A percentile compares a stretch with the other conserved stretches of the same genome.
Conservation (phyloP, 192 early-diverging fungal species). For the Coemansia sp. region DNA sequence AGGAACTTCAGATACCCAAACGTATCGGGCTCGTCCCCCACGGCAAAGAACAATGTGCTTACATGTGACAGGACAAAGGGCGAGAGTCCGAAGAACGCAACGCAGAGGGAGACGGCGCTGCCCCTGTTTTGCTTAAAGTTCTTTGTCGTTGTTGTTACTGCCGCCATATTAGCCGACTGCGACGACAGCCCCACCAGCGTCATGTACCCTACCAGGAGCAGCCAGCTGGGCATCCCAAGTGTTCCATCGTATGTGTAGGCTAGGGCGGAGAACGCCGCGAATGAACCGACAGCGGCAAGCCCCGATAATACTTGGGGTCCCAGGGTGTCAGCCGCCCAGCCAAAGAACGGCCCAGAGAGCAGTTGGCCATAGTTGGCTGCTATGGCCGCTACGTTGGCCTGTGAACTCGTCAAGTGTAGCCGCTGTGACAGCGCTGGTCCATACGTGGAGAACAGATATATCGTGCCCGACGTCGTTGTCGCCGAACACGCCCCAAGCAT, state of each 20-base stretch:
- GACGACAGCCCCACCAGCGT: slow-evolving; percentile 57
- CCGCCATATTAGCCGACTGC: slow-evolving; percentile 63
- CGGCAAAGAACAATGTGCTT: slow-evolving; percentile 54
- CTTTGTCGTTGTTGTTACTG: slow-evolving; percentile 61
- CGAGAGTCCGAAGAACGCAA: slow-evolving; percentile 66
- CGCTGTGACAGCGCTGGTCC: slow-evolving; percentile 53
- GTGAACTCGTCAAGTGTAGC: slow-evolving; percentile 57
- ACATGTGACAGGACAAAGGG: slow-evolving; percentile 63
- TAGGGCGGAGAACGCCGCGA: slow-evolving; percentile 39
- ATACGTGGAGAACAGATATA: slow-evolving; percentile 69
- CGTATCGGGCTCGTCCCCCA: slow-evolving; percentile 37
- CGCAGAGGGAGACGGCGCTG: slow-evolving; percentile 59
- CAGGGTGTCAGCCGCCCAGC: slow-evolving; percentile 55
- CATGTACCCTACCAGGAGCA: slow-evolving; percentile 43
- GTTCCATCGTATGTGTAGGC: slow-evolving; percentile 47
- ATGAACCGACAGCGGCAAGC: slow-evolving; percentile 42
- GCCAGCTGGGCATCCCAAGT: slow-evolving; percentile 33
- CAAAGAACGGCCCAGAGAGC: slow-evolving; percentile 60
- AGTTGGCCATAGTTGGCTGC: slow-evolving; percentile 66
- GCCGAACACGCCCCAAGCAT: slow-evolving; percentile 54
- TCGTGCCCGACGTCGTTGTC: slow-evolving; percentile 58
- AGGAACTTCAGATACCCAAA: slow-evolving; percentile 50
- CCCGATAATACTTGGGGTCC: slow-evolving; percentile 43
- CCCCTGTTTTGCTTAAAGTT: slow-evolving; percentile 62
- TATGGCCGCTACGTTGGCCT: slow-evolving; percentile 64